These are phyloP conservation scores for Sequoia sempervirens DNA, from an alignment of 75 land plant species.

Conservation along the genomic window DNA sequence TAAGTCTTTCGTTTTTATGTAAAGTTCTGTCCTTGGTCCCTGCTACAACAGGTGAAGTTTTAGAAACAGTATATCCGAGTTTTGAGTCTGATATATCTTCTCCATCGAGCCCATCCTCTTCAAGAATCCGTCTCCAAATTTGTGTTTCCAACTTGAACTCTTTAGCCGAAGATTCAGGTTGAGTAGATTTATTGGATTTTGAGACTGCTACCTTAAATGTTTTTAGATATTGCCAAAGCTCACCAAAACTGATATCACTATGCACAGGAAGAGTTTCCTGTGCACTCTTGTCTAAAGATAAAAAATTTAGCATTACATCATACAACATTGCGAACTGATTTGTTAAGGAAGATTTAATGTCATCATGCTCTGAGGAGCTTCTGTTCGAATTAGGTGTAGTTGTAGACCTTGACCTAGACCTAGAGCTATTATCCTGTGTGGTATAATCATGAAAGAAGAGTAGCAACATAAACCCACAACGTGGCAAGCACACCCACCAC, in stretches of 20 bases:
- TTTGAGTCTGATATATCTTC: background rate
- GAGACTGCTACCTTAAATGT: background rate
- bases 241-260: background rate
- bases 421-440: background rate
- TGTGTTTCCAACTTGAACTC: background rate
- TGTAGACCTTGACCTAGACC: background rate
- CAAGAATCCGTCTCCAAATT: background rate
- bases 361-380: background rate
- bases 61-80: background rate
- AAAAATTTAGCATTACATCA: background rate
- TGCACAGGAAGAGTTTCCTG: background rate
- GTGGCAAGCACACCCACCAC: constrained; percentile 7
- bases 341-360: background rate
- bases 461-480: background rate
- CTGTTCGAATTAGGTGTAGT: background rate
- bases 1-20: background rate
- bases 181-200: background rate
- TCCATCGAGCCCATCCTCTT: background rate
- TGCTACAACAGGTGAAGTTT: background rate
- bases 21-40: background rate
- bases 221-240: background rate
- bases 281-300: constrained; percentile 1
- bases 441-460: background rate
- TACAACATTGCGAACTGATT: background rate
- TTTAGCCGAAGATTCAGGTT: background rate